Percentiles rank a stretch among this genome's conserved stretches.
phyloP scores from a whole-genome alignment of 345 rosid genomes.

The Reutealis trisperma region DNA sequence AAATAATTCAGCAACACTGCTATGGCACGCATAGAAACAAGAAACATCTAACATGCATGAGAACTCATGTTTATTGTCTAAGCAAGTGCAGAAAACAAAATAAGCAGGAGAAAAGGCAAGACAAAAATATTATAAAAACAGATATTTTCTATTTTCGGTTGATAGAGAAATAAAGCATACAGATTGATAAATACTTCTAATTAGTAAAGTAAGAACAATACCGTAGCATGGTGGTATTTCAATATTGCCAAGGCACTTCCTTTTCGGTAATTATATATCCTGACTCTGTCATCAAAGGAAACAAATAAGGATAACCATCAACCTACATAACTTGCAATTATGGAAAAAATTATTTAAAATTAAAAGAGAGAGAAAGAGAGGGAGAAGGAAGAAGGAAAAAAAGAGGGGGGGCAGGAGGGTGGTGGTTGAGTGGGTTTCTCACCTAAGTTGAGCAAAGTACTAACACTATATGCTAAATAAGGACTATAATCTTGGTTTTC shows the following conservation, averaged over 20 bases:
- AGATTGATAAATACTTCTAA: not conserved
- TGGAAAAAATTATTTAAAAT: not conserved
- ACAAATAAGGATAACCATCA: constrained; percentile 2
- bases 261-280: constrained; percentile 77
- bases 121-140: not conserved
- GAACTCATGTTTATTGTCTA: not conserved
- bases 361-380: no score
- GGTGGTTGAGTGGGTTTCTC: no score
- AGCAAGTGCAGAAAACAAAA: not conserved
- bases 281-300: constrained; percentile 50
- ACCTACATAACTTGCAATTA: not conserved
- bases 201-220: constrained; percentile 16
- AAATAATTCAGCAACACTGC: not conserved
- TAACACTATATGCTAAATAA: no score
- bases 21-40: not conserved
- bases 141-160: not conserved
- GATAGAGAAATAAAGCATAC: not conserved
- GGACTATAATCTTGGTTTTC: not conserved
- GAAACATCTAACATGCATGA: not conserved
- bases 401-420: no score
- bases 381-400: no score
- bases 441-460: no score
- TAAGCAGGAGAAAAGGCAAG: not conserved
- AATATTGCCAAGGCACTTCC: constrained; percentile 85
- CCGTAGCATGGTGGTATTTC: constrained; percentile 82